Conservation (phyloP, 352 stramenopile genomes). For the Pseudoperonospora humuli region DNA sequence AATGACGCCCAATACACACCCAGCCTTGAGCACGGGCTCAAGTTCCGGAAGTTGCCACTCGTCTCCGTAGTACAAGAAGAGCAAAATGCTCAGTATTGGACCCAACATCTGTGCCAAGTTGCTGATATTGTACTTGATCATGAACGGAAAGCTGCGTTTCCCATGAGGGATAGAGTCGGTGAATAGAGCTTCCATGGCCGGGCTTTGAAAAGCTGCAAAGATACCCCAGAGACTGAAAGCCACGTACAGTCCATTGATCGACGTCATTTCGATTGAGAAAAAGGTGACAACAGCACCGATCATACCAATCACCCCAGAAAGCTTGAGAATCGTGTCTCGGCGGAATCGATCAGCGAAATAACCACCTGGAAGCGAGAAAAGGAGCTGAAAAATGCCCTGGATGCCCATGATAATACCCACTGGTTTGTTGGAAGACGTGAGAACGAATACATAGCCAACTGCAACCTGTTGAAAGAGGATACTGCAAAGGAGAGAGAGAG, state of each 20-base stretch:
- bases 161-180: constrained; percentile 69
- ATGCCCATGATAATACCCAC: constrained; percentile 39
- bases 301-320: too few relatives aligned
- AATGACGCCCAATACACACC: constrained; percentile 45
- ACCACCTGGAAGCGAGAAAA: constrained; percentile 44
- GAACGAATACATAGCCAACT: constrained; percentile 52
- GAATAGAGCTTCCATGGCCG: constrained; percentile 73
- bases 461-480: too few relatives aligned
- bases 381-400: constrained; percentile 42
- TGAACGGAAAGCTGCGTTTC: constrained; percentile 52
- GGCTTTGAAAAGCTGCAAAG: constrained; percentile 69
- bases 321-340: too few relatives aligned
- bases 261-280: too few relatives aligned
- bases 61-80: constrained; percentile 70
- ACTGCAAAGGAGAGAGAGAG: too few relatives aligned
- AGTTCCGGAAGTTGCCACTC: constrained; percentile 61
- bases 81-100: constrained; percentile 44
- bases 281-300: too few relatives aligned
- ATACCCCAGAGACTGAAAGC: constrained; percentile 69
- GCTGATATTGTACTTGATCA: too few relatives aligned
- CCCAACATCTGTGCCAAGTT: too few relatives aligned
- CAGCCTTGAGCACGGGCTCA: constrained; percentile 54
- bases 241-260: too few relatives aligned
- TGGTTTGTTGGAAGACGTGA: constrained; percentile 41
- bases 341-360: constrained; percentile 44